Conservation (phyloP, 139 green algal genomes). For the Chlorella sp. region DNA sequence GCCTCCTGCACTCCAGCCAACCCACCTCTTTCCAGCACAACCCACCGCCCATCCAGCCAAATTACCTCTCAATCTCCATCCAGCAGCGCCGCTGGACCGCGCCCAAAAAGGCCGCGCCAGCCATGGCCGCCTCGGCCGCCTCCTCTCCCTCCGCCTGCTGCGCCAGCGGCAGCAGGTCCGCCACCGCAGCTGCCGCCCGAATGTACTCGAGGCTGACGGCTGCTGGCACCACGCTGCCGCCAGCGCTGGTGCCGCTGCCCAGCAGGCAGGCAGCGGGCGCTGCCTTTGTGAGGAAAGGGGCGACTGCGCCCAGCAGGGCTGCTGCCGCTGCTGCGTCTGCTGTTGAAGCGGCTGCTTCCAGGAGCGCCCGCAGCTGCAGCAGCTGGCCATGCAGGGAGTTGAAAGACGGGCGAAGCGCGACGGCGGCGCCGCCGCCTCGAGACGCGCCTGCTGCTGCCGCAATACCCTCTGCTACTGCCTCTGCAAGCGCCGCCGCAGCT, state of each 20-base stretch:
- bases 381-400: conserved; percentile 63
- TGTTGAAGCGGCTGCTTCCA: conserved; percentile 10
- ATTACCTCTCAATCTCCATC: conserved; percentile 8
- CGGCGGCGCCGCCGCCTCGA: not conserved
- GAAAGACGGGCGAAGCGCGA: not conserved
- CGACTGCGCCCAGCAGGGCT: conserved; percentile 6
- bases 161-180: conserved; percentile 10
- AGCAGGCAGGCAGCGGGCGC: not conserved
- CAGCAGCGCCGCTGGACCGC: conserved; percentile 14
- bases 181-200: conserved; percentile 3
- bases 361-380: conserved; percentile 65
- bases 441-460: not conserved
- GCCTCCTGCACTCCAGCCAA: too few relatives aligned
- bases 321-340: not conserved
- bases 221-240: conserved; percentile 3
- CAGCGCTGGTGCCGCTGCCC: not conserved
- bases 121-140: not conserved
- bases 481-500: conserved; percentile 41
- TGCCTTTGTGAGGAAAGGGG: conserved; percentile 13
- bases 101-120: not conserved
- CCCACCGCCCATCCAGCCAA: too few relatives aligned
- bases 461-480: not conserved
- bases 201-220: conserved; percentile 35
- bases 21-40: too few relatives aligned
- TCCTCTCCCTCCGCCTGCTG: not conserved